Conservation (phyloP, 2,329 filamentous ascomycete species). For the Fusarium buxicola region DNA sequence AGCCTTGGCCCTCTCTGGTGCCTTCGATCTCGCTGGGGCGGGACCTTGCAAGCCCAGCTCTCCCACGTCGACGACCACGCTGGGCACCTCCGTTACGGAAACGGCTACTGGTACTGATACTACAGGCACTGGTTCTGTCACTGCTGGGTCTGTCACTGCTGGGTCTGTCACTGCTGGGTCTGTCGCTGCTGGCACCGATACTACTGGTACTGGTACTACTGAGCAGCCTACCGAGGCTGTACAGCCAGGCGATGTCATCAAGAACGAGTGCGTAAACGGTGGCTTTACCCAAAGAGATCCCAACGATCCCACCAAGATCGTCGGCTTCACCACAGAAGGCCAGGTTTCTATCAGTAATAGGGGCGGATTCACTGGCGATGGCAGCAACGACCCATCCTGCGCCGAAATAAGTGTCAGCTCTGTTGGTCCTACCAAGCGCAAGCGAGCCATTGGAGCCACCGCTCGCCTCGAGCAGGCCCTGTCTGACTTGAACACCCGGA, state of each 20-base stretch:
- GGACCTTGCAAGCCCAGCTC: slow-evolving; percentile 26
- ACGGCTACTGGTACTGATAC: background rate
- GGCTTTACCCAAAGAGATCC: slow-evolving; percentile 7
- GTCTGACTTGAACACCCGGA: slow-evolving; percentile 8
- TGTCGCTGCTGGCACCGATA: background rate
- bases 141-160: background rate
- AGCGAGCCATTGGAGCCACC: slow-evolving; percentile 4
- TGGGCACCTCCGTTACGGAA: background rate
- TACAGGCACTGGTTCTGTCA: background rate
- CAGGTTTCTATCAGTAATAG: background rate
- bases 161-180: no score
- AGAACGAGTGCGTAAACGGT: slow-evolving; percentile 4
- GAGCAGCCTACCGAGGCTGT: background rate
- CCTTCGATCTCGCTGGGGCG: slow-evolving; percentile 17
- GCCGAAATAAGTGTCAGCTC: slow-evolving; percentile 5
- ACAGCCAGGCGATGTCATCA: background rate
- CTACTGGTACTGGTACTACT: slow-evolving; percentile 6
- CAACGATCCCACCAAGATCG: slow-evolving; percentile 5
- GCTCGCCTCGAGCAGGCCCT: slow-evolving; percentile 15
- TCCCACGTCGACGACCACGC: background rate
- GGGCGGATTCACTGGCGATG: slow-evolving; percentile 8
- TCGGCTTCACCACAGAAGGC: background rate
- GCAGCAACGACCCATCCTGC: slow-evolving; percentile 6
- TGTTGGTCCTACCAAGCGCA: background rate
- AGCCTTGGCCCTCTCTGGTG: slow-evolving; percentile 30